A percentile compares a stretch with the other conserved stretches of the same genome.
Conservation (phyloP, 139 green algal genomes). For the Chlamydomonas eustigma region DNA sequence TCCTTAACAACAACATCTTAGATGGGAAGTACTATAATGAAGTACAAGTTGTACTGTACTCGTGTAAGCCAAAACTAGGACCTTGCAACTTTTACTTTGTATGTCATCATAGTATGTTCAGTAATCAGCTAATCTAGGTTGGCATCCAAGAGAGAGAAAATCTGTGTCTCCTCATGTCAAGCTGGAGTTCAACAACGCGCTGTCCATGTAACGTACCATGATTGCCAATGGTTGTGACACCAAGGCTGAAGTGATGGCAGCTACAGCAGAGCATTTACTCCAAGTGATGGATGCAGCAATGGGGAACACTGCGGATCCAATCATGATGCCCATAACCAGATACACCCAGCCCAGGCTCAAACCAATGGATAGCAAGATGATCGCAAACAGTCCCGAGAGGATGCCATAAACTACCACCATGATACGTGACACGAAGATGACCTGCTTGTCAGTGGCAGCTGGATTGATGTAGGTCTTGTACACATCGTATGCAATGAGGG, state of each 20-base stretch:
- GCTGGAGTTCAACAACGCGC: constrained; percentile 30
- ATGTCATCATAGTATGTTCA: too few species aligned
- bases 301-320: constrained; percentile 82
- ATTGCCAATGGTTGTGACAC: constrained; percentile 45
- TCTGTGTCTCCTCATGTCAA: too few species aligned
- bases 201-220: constrained; percentile 53
- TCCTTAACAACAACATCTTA: too few species aligned
- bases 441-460: constrained; percentile 65
- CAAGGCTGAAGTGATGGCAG: constrained; percentile 68
- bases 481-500: constrained; percentile 78
- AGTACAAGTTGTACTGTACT: too few species aligned
- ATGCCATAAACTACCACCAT: constrained; percentile 56
- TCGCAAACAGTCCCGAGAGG: constrained; percentile 72
- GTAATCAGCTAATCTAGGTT: too few species aligned
- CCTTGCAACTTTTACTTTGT: too few species aligned
- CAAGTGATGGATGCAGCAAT: constrained; percentile 70
- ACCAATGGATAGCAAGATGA: constrained; percentile 75
- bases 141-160: too few species aligned
- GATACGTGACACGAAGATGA: constrained; percentile 56
- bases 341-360: constrained; percentile 80
- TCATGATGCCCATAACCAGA: constrained; percentile 78
- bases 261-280: constrained; percentile 60
- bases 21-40: too few species aligned
- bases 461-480: constrained; percentile 70
- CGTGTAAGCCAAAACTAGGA: too few species aligned